Percentiles rank a stretch among this genome's conserved stretches.
These are phyloP conservation scores for Venturia asperata DNA, from an alignment of 2,329 filamentous ascomycete species.

Conservation along the genomic window DNA sequence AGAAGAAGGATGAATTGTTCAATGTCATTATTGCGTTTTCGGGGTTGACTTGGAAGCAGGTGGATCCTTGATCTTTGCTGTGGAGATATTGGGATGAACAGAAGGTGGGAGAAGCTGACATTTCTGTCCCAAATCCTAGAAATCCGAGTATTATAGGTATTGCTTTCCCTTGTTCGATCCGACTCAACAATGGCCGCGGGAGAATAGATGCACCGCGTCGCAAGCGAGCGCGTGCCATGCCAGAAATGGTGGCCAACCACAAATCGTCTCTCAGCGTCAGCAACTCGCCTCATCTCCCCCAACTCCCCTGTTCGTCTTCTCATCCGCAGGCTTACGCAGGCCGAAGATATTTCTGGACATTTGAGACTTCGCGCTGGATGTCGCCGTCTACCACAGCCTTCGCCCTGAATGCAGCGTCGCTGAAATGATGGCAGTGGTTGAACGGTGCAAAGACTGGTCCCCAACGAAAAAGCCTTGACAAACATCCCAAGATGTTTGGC, in stretches of 20 bases:
- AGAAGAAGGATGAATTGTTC: conserved; percentile 18
- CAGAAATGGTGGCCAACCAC: background rate
- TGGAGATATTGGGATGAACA: too few species aligned
- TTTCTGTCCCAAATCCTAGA: too few species aligned
- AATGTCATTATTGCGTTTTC: conserved; percentile 19
- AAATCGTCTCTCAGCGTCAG: background rate
- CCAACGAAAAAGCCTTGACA: background rate
- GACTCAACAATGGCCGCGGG: background rate
- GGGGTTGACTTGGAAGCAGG: conserved; percentile 11
- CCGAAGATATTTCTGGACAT: background rate
- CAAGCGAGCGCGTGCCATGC: background rate
- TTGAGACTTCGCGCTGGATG: background rate
- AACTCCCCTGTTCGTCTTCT: background rate
- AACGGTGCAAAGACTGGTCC: conserved; percentile 1
- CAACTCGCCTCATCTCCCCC: background rate
- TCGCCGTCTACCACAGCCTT: background rate
- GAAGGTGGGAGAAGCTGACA: too few species aligned
- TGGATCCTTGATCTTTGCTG: background rate
- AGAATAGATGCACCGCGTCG: background rate
- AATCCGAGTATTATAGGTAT: too few species aligned
- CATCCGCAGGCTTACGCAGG: background rate
- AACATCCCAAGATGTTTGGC: background rate
- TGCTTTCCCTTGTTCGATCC: too few species aligned
- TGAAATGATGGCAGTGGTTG: background rate
- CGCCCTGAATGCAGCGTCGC: background rate